Base-by-base conservation (phyloP, 441 rosid genomes). In the Populus hybrid region DNA sequence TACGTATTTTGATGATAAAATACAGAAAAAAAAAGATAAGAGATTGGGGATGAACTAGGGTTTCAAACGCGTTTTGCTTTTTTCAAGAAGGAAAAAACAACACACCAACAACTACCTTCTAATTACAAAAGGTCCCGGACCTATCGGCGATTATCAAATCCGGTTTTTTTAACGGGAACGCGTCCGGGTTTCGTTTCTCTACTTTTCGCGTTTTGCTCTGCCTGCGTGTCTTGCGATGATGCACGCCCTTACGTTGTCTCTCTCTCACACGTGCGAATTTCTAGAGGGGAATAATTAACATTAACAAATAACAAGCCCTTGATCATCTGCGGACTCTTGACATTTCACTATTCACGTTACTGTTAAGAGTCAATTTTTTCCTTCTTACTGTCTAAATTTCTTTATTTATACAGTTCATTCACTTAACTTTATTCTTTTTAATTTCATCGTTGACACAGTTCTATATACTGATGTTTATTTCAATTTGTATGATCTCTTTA, bases 131-230 rank as follows among this genome's bases (percentile, higher is more conserved):
- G 77, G 86, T 78, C 38, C 79, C 94, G 96, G 97, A 93, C 94
- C 61, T 88, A 86, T 88, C 91, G 83, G 86, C 89, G 92, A 83
- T 88, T 82, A 92, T 95, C 80, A 82, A 93, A 86, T 92, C 87
- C 86, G 87, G 87, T 88, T 91, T 83, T 72, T 34, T 35, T 21
- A 40, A 74, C 80, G 72, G 77, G 81, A 73, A 81, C 77, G 86
- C 88, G 92, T 91, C 96, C 96, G 96, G 95, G 94, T 86, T 91
- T 32, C 6, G 68, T 65, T 94, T 77, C 87, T 75, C 84, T 91
- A 87, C 57, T 50, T 50, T 16, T 46, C 7, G 20, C 20, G 57
- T 46, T 14, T 14, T 16, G 20, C 57, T 50, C 57, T 50, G 57
- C 57, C 57, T 14, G 53, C 72, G 86, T 74, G 84, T 80, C 77